Evolutionary conservation across 345 rosid genomes (phyloP).

Genomic region (Aurinia saxatilis): DNA sequence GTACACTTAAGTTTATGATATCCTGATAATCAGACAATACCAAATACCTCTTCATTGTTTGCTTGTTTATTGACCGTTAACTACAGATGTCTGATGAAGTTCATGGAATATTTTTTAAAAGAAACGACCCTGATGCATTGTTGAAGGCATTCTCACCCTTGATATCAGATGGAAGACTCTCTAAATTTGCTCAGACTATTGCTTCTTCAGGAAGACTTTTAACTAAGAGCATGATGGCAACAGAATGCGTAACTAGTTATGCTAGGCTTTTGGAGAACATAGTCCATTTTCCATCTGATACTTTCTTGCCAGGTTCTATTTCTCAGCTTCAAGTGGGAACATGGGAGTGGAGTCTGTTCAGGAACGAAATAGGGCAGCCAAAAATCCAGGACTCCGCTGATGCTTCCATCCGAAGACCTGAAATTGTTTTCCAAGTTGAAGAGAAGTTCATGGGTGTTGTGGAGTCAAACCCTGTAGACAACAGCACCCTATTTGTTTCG

Average conservation of each 20-base stretch:
- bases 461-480: slow-evolving; percentile 36
- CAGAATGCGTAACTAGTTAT: slow-evolving; percentile 68
- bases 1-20: slow-evolving; percentile 26
- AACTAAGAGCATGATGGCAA: slow-evolving; percentile 73
- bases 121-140: slow-evolving; percentile 62
- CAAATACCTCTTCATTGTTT: neutral
- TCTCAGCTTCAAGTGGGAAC: slow-evolving; percentile 45
- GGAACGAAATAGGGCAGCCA: slow-evolving; percentile 36
- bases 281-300: slow-evolving; percentile 72
- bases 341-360: slow-evolving; percentile 81
- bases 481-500: slow-evolving; percentile 32
- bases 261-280: slow-evolving; percentile 73
- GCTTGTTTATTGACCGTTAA: slow-evolving; percentile 16
- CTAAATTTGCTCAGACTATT: slow-evolving; percentile 60
- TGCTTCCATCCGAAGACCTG: slow-evolving; percentile 30
- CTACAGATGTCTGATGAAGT: slow-evolving; percentile 65
- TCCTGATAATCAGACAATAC: neutral
- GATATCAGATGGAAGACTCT: slow-evolving; percentile 69
- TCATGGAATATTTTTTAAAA: slow-evolving; percentile 59
- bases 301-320: slow-evolving; percentile 56
- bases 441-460: slow-evolving; percentile 40
- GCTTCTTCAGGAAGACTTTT: slow-evolving; percentile 74
- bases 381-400: slow-evolving; percentile 19
- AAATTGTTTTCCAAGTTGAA: slow-evolving; percentile 56
- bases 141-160: slow-evolving; percentile 60